Base-by-base conservation (phyloP, 176 grass and related monocot species). In the Carex cristatella region DNA sequence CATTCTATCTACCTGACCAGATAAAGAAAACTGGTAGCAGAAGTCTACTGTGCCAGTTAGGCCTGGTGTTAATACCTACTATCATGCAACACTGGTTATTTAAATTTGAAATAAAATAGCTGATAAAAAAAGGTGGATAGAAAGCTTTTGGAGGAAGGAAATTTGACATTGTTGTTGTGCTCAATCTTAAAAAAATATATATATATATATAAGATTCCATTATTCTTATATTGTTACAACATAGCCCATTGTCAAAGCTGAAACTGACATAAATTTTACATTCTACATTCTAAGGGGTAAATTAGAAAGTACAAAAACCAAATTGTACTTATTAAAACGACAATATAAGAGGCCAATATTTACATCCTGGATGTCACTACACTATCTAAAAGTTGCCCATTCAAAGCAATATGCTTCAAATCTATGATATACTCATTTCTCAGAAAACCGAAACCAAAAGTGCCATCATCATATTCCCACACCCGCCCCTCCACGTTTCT, bases 401-500 rank as follows among this genome's bases (percentile, higher is more conserved):
- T 79, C n/a, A 82, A 83, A 58, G 90, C 85, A 69, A 94, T 87
- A 86, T 86, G 88, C 58, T 87, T 95, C 72, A 95, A 81, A 85
- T 95, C 90, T 83, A 95, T 90, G 61, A 99, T 85, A 88, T 83
- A 95, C 84, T 95, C 83, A 23, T 88, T 90, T 75, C 93, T 88
- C 53, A 85, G 57, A 84, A 99, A 99, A 40, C 93, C 91, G 68
- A 99, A 99, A 38, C 96, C 96, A 14, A 99, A 99, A 57, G 88
- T 95, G 76, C 93, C 90, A 85, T 99, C 91, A 32, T 99, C 87
- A 56, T 99, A 95, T 81, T 92, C 77, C 96, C 96, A 99, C 65
- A 99, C 91, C 80, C 96, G 90, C 61, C 96, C 96, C 66, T 89
- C 90, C 40, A 89, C 71, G 85, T 89, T 92, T 87, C 91, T 92